Evolutionary conservation across 129 eudicot genomes (phyloP).

Genomic region (Ambrosia artemisiifolia): DNA sequence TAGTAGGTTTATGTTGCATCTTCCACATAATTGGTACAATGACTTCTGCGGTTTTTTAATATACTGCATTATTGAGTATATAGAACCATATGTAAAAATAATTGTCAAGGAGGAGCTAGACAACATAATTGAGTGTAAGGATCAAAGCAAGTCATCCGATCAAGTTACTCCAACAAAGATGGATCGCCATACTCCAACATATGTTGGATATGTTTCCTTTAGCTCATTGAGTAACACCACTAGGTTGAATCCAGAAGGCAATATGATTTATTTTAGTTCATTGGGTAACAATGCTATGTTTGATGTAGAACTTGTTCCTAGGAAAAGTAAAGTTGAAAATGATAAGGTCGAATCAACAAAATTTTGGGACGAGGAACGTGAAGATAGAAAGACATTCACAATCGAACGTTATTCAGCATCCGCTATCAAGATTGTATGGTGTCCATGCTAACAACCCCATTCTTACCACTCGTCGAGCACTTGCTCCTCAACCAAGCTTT

Average conservation of each 20-base stretch:
- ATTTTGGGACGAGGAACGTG: slow-evolving; percentile 14
- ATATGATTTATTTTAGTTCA: neutral
- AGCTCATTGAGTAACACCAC: neutral
- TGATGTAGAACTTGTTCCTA: slow-evolving; percentile 12
- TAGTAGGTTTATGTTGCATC: neutral
- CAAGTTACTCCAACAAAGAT: no score
- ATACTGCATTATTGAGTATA: neutral
- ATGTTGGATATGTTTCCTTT: slow-evolving; percentile 10
- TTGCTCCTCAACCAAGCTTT: no score
- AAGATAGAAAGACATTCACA: slow-evolving; percentile 17
- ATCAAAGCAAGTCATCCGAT: neutral
- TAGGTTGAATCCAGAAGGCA: neutral
- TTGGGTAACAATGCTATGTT: neutral
- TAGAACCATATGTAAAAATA: neutral
- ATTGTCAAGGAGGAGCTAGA: neutral
- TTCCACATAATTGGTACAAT: slow-evolving; percentile 8
- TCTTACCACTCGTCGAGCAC: neutral
- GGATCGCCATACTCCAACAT: neutral
- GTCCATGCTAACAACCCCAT: neutral
- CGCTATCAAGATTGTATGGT: slow-evolving; percentile 8
- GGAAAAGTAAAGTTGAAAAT: neutral
- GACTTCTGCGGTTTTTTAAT: slow-evolving; percentile 7
- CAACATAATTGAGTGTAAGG: neutral
- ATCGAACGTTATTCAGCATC: neutral
- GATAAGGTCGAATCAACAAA: neutral